Percentiles rank a stretch among this genome's conserved stretches.
These are phyloP conservation scores for Sugiyamaella castrensis DNA, from an alignment of 1,139 yeast genomes.

Conservation along the genomic window DNA sequence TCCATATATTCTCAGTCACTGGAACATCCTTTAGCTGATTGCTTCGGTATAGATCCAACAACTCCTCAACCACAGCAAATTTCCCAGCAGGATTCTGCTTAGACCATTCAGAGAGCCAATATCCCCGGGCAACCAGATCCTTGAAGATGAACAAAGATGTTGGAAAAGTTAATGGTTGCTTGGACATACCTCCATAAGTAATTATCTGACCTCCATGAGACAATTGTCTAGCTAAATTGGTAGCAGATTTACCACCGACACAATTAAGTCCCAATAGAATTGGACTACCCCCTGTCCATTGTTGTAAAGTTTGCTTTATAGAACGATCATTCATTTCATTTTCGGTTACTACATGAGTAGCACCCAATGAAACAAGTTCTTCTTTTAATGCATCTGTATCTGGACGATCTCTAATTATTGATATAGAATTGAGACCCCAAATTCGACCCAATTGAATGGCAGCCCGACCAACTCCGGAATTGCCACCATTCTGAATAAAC, in stretches of 20 bases:
- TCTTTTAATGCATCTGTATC: slow-evolving; percentile 61
- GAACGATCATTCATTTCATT: slow-evolving; percentile 70
- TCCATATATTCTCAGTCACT: slow-evolving; percentile 34
- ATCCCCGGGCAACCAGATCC: slow-evolving; percentile 80
- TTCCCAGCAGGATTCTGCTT: slow-evolving; percentile 63
- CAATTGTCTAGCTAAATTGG: slow-evolving; percentile 79
- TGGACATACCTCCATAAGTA: slow-evolving; percentile 98
- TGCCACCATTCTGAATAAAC: slow-evolving; percentile 96
- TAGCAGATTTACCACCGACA: slow-evolving; percentile 84
- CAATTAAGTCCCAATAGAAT: slow-evolving; percentile 83
- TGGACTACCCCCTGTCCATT: slow-evolving; percentile 53
- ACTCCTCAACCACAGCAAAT: slow-evolving; percentile 53
- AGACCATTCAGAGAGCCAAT: slow-evolving; percentile 86
- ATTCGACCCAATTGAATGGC: slow-evolving; percentile 83
- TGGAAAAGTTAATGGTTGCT: slow-evolving; percentile 87
- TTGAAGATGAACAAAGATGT: slow-evolving; percentile 88
- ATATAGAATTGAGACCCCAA: slow-evolving; percentile 76
- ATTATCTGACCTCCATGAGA: slow-evolving; percentile 69
- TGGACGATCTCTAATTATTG: slow-evolving; percentile 83
- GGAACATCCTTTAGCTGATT: slow-evolving; percentile 64
- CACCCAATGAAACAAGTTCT: slow-evolving; percentile 65
- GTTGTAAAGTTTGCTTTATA: slow-evolving; percentile 58
- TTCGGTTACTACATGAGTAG: slow-evolving; percentile 87
- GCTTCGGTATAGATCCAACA: slow-evolving; percentile 60
- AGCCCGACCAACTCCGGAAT: slow-evolving; percentile 92